These are phyloP conservation scores for Mrakia blollopis DNA, from an alignment of 768 basidiomycete species.

Conservation along the genomic window DNA sequence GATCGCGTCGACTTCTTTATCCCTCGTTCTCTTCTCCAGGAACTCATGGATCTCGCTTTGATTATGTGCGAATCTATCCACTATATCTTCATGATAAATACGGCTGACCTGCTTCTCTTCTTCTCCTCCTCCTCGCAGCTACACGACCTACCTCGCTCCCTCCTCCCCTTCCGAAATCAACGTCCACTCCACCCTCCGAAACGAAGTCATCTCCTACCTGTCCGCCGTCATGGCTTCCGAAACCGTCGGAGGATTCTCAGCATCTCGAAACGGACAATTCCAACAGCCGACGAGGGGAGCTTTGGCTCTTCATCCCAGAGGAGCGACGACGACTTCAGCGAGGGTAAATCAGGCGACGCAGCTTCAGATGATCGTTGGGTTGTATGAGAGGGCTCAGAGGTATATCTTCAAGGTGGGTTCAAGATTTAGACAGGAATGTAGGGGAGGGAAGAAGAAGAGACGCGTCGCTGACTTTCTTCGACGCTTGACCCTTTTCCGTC, in stretches of 20 bases:
- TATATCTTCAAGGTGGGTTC: constrained; percentile 76
- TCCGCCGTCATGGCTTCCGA: constrained; percentile 68
- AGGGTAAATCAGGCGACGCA: constrained; percentile 86
- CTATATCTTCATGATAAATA: not conserved
- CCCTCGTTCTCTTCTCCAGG: constrained; percentile 35
- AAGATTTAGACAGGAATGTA: too few relatives aligned
- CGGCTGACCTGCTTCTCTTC: not conserved
- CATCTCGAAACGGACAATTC: constrained; percentile 71
- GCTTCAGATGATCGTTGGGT: constrained; percentile 79
- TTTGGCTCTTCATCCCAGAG: not conserved
- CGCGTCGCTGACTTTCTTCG: not conserved
- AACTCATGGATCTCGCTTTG: constrained; percentile 87
- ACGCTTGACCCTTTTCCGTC: not conserved
- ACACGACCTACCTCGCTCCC: constrained; percentile 90
- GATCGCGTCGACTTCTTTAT: too few relatives aligned
- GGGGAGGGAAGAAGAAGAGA: constrained; percentile 45
- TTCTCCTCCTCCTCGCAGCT: constrained; percentile 47
- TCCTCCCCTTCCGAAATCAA: constrained; percentile 93
- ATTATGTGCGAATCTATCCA: constrained; percentile 47
- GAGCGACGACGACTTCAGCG: constrained; percentile 50
- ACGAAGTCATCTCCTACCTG: constrained; percentile 87
- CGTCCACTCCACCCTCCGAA: constrained; percentile 91
- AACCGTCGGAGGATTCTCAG: not conserved
- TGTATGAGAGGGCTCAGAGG: constrained; percentile 93
- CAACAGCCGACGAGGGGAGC: constrained; percentile 46